A percentile compares a stretch with the other conserved stretches of the same genome.
phyloP scores from a whole-genome alignment of 164 flowering plant genomes.

The Santalum album region DNA sequence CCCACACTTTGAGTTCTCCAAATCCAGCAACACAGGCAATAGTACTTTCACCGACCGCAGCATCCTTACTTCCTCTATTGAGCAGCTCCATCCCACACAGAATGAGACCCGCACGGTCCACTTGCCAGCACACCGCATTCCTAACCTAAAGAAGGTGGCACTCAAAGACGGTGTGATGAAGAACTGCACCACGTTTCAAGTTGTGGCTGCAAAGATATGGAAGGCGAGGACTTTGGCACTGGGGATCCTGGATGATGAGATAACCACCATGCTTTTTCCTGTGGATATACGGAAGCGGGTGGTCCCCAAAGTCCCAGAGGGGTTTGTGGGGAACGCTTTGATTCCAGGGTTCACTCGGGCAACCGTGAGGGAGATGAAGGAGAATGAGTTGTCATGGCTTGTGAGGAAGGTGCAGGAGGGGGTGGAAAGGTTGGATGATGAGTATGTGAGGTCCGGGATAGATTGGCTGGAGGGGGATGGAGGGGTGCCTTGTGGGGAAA shows the following conservation, averaged over 20 bases:
- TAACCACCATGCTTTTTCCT: constrained; percentile 22
- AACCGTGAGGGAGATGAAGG: constrained; percentile 14
- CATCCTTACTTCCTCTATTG: neutral
- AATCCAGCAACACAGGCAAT: neutral
- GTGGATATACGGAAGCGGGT: constrained; percentile 18
- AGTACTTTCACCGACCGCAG: constrained; percentile 10
- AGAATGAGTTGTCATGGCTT: constrained; percentile 1
- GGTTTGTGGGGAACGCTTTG: constrained; percentile 24
- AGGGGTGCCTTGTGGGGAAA: constrained; percentile 18
- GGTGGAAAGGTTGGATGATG: constrained; percentile 21
- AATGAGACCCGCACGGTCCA: constrained; percentile 6
- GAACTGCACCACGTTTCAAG: constrained; percentile 13
- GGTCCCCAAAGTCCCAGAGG: constrained; percentile 14
- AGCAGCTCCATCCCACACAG: neutral
- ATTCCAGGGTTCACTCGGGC: constrained; percentile 25
- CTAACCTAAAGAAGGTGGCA: constrained; percentile 10
- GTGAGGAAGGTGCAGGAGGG: constrained; percentile 22
- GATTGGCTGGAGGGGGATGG: constrained; percentile 21
- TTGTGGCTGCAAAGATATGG: constrained; percentile 16
- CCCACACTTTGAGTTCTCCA: constrained; percentile 27
- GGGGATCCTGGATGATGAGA: constrained; percentile 3
- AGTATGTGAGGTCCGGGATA: constrained; percentile 22
- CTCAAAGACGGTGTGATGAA: constrained; percentile 9
- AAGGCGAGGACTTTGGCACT: constrained; percentile 17
- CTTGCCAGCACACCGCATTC: constrained; percentile 13